Conservation (phyloP, 352 stramenopile species). For the Thraustochytrium sp. region DNA sequence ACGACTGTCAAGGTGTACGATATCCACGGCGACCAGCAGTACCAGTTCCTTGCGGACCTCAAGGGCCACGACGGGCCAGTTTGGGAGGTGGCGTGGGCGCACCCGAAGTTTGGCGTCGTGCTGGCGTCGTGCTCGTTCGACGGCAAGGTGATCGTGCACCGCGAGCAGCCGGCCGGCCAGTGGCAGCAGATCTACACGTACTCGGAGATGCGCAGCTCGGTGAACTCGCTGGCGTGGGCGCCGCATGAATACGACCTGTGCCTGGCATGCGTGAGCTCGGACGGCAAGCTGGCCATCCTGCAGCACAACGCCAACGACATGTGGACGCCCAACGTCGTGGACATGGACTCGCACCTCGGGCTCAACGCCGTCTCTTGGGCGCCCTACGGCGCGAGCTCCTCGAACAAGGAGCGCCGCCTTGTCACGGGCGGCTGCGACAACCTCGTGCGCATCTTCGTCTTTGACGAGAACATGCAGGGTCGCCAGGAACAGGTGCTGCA, state of each 20-base stretch:
- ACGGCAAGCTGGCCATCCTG: slow-evolving; percentile 86
- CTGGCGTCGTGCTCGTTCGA: slow-evolving; percentile 96
- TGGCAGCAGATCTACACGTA: slow-evolving; percentile 72
- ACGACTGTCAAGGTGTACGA: slow-evolving; percentile 82
- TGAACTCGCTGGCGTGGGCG: slow-evolving; percentile 92
- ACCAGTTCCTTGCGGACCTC: slow-evolving; percentile 34
- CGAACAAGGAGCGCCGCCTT: slow-evolving; percentile 58
- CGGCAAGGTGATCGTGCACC: slow-evolving; percentile 92
- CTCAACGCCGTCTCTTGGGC: slow-evolving; percentile 95
- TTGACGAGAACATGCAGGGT: slow-evolving; percentile 4
- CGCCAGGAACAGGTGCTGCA: slow-evolving; percentile 56
- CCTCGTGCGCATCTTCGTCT: slow-evolving; percentile 87
- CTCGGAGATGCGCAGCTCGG: slow-evolving; percentile 41
- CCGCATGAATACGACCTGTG: slow-evolving; percentile 92
- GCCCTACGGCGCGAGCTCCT: slow-evolving; percentile 69
- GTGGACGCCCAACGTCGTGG: neutral
- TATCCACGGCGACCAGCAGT: slow-evolving; percentile 75
- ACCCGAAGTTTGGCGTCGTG: slow-evolving; percentile 93
- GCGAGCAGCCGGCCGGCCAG: slow-evolving; percentile 82
- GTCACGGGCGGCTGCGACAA: slow-evolving; percentile 96
- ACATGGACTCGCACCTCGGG: slow-evolving; percentile 59
- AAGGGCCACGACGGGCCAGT: slow-evolving; percentile 81
- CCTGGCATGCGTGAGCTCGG: slow-evolving; percentile 81
- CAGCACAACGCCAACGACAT: slow-evolving; percentile 59
- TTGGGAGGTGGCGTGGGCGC: slow-evolving; percentile 95